Evolutionary conservation across 345 rosid genomes (phyloP).

Genomic region (Ceriops zippeliana): DNA sequence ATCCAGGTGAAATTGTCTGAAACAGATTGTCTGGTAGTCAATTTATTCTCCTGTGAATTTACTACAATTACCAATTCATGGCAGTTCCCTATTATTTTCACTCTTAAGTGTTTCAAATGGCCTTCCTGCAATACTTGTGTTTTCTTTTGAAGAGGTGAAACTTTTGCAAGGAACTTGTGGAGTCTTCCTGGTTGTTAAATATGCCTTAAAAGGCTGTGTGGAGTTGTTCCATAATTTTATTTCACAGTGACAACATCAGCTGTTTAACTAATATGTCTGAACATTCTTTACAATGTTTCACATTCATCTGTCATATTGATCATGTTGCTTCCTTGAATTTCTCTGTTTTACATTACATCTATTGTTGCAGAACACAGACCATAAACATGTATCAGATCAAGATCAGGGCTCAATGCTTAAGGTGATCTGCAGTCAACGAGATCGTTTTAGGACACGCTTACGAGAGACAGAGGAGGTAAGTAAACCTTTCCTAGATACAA

Average conservation of each 20-base stretch:
- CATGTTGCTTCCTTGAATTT: conserved; percentile 6
- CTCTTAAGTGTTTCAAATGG: background rate
- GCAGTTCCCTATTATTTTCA: background rate
- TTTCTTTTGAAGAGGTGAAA: too few species aligned
- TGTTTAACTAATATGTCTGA: too few species aligned
- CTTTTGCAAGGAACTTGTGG: too few species aligned
- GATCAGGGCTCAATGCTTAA: conserved; percentile 98
- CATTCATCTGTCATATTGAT: conserved; percentile 2
- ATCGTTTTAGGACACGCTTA: conserved; percentile 80
- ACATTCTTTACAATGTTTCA: too few species aligned
- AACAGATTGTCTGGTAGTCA: background rate
- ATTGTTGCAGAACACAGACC: conserved; percentile 53
- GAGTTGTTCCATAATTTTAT: too few species aligned
- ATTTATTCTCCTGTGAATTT: background rate
- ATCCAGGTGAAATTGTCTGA: background rate
- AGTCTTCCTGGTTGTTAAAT: too few species aligned
- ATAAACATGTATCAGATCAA: conserved; percentile 72
- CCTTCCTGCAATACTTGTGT: background rate
- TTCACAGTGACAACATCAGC: too few species aligned
- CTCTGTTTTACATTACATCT: conserved; percentile 10
- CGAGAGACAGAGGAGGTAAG: conserved; percentile 91
- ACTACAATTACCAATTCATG: background rate
- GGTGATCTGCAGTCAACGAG: conserved; percentile 94
- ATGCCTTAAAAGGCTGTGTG: too few species aligned
- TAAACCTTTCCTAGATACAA: background rate